Evolutionary conservation across 2,329 filamentous ascomycete species (phyloP).

Genomic region (Pseudogymnoascus verrucosus): DNA sequence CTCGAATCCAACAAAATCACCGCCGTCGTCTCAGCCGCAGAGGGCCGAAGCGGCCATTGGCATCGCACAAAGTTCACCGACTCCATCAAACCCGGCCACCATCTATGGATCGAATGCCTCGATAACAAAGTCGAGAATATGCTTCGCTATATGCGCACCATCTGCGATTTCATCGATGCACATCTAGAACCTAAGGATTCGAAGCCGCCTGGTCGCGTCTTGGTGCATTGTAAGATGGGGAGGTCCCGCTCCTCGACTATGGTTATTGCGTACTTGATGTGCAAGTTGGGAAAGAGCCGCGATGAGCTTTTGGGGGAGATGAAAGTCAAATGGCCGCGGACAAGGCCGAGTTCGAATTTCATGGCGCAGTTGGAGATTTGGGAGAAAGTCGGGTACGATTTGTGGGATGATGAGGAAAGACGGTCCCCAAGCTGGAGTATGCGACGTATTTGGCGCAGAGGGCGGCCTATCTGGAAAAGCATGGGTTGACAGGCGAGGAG

Average conservation of each 20-base stretch:
- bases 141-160: conserved; percentile 5
- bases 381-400: conserved; percentile 25
- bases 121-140: conserved; percentile 15
- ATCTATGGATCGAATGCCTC: conserved; percentile 12
- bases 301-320: conserved; percentile 19
- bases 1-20: conserved; percentile 17
- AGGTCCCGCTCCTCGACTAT: background rate
- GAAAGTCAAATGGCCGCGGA: conserved; percentile 16
- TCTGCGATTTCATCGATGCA: conserved; percentile 21
- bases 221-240: conserved; percentile 24
- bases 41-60: too few relatives aligned
- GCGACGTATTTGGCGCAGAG: conserved; percentile 15
- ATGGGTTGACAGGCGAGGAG: background rate
- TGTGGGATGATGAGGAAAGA: conserved; percentile 25
- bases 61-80: background rate
- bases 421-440: conserved; percentile 24
- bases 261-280: conserved; percentile 1
- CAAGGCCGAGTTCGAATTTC: conserved; percentile 26
- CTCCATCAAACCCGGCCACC: conserved; percentile 10
- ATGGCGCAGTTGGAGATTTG: conserved; percentile 28
- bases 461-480: conserved; percentile 14
- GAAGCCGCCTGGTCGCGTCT: conserved; percentile 14
- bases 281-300: conserved; percentile 17
- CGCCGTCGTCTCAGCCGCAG: conserved; percentile 17
- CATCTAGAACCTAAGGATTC: background rate